A percentile compares a stretch with the other conserved stretches of the same genome.
phyloP scores from a whole-genome alignment of 257 asterid genomes.

The Nyctanthes arbortristis region DNA sequence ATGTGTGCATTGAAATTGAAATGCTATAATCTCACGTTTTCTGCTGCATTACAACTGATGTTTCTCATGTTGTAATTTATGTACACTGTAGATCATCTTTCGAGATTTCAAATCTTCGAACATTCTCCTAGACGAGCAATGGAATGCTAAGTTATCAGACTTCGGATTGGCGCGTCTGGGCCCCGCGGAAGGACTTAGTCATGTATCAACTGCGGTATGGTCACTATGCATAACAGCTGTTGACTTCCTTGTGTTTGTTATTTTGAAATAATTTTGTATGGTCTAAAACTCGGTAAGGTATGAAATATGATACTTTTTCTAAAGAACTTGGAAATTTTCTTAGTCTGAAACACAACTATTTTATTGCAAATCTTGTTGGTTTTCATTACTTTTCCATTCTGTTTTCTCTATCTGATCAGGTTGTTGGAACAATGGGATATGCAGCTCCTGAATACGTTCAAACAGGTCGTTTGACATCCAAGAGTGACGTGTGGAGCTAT shows the following conservation, averaged over 20 bases:
- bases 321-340: background rate
- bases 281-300: too few relatives aligned
- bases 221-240: background rate
- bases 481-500: conserved; percentile 93
- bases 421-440: conserved; percentile 93
- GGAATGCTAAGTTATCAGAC: conserved; percentile 54
- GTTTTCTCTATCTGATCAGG: conserved; percentile 40
- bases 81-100: conserved; percentile 40
- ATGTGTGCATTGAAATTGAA: background rate
- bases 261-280: background rate
- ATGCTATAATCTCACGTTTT: background rate
- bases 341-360: background rate
- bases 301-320: too few relatives aligned
- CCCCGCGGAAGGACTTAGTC: conserved; percentile 49
- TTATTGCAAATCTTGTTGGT: background rate
- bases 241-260: background rate
- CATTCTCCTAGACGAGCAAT: conserved; percentile 47
- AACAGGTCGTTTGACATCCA: conserved; percentile 89
- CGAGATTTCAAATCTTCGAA: conserved; percentile 55
- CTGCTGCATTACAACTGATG: conserved; percentile 1
- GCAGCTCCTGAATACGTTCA: conserved; percentile 96
- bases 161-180: conserved; percentile 60
- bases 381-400: background rate
- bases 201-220: conserved; percentile 60
- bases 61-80: conserved; percentile 4